Percentiles rank a stretch among this genome's conserved stretches.
These are phyloP conservation scores for Pseudoperonospora humuli DNA, from an alignment of 352 stramenopile species.

Conservation along the genomic window DNA sequence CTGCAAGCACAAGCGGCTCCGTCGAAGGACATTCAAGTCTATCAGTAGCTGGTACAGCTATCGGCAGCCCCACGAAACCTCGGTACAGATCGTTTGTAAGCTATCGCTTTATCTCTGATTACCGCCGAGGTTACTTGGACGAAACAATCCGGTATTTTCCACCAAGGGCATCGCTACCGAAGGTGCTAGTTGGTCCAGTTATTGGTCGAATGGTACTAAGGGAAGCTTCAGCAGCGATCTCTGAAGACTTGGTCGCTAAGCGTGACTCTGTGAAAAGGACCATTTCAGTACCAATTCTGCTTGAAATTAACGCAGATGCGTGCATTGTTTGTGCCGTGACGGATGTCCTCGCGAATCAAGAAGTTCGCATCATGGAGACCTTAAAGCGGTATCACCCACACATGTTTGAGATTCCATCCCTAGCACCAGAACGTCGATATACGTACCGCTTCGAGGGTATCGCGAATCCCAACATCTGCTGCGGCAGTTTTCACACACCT, in stretches of 20 bases:
- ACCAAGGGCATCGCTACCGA: conserved; percentile 22
- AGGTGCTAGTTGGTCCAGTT: conserved; percentile 44
- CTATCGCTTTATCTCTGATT: conserved; percentile 57
- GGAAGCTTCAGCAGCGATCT: background rate
- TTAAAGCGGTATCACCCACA: conserved; percentile 27
- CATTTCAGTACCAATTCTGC: conserved; percentile 41
- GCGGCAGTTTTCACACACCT: conserved; percentile 61
- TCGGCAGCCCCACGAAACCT: background rate
- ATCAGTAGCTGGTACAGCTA: background rate
- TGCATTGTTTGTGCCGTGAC: conserved; percentile 50
- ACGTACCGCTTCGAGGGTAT: conserved; percentile 70
- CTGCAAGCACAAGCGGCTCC: background rate
- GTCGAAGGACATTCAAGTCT: background rate
- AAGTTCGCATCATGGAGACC: conserved; percentile 29
- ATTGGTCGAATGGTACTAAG: conserved; percentile 37
- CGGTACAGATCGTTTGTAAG: conserved; percentile 34
- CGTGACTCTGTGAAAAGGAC: conserved; percentile 4
- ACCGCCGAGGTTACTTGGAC: conserved; percentile 35
- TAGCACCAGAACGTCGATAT: conserved; percentile 52
- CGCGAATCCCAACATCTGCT: conserved; percentile 36
- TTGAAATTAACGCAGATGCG: conserved; percentile 54
- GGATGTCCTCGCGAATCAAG: conserved; percentile 50
- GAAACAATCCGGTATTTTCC: conserved; percentile 55
- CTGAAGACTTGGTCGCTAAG: conserved; percentile 1
- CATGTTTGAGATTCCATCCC: conserved; percentile 38